These are phyloP conservation scores for Eucalyptus sp. DNA, from an alignment of 345 rosid species.

Conservation along the genomic window DNA sequence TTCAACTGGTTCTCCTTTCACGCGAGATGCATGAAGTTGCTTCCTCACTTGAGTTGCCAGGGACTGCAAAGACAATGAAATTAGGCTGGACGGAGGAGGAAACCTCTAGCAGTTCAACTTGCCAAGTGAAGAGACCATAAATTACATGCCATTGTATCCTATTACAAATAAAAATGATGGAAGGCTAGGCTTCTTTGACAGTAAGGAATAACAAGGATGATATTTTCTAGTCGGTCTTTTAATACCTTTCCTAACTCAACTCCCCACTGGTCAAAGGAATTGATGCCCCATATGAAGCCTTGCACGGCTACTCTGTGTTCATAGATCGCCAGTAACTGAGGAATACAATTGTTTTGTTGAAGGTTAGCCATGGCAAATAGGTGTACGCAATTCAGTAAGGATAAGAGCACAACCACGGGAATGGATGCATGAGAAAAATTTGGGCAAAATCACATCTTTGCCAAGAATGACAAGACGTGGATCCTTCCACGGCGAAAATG, in stretches of 20 bases:
- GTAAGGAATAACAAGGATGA: background rate
- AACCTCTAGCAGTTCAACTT: background rate
- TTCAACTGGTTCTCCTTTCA: slow-evolving; percentile 44
- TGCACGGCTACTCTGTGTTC: slow-evolving; percentile 95
- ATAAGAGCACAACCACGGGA: background rate
- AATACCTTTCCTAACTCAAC: slow-evolving; percentile 93
- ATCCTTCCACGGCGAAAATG: background rate
- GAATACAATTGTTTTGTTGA: background rate
- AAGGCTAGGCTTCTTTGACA: background rate
- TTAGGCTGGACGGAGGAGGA: background rate
- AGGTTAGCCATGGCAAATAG: background rate
- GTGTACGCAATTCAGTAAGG: background rate
- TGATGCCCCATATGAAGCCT: slow-evolving; percentile 96
- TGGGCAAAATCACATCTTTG: background rate
- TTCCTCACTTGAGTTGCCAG: slow-evolving; percentile 88
- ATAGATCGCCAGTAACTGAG: slow-evolving; percentile 79
- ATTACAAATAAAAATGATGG: background rate
- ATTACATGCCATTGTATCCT: background rate
- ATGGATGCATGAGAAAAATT: background rate
- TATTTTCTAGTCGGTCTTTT: background rate
- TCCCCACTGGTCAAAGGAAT: slow-evolving; percentile 99
- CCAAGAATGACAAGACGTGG: background rate
- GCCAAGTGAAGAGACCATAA: background rate
- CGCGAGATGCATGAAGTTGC: slow-evolving; percentile 73
- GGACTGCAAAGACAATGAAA: slow-evolving; percentile 24